Base-by-base conservation (phyloP, 371 early-diverging fungal species). In the Mortierella sp. region DNA sequence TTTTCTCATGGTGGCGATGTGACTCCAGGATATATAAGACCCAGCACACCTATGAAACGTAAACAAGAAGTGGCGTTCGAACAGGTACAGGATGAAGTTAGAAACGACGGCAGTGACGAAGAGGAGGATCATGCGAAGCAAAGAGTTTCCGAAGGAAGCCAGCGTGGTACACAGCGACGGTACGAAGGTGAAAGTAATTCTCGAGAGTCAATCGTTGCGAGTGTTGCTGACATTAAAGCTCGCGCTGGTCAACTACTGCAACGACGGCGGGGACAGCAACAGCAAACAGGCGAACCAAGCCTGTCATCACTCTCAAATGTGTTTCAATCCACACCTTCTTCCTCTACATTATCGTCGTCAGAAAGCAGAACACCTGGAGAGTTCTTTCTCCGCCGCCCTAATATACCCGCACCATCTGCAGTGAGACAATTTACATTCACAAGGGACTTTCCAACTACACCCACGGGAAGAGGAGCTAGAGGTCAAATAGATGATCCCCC, bases 31-130 rank as follows among this genome's bases (percentile, higher is more conserved):
- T 34, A 34, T 23, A 15, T 34, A 31, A 61, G 29, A 13, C 28
- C 32, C 28, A 19, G 19, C 6, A 37, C 42, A 10, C 55, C 35
- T n/a, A 4, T 66, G 58, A 66, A 66, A 45, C 66, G 66, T 40
- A 66, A 58, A 23, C 66, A 12, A 15, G 6, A 26, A 2, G 45
- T 22, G 7, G 45, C 66, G n/a, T 57, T 66, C 37, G 62, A 31
- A 22, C 34, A 55, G 32, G 43, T 29, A 2, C 45, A 61, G n/a
- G 45, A 61, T 23, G 19, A 54, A 34, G 28, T 34, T 2, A 40
- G 29, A 32, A 31, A 40, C 6, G 51, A 68, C 5, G 43, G 32
- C 12, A 23, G 43, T 6, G 53, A 49, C 22, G 51, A 42, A 29
- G 26, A 10, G 2, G 53, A 23, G 0, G 13, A 43, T 45, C 59